Evolutionary conservation across 139 green algal species (phyloP), one percentile per base, ranked within the genome.

Genomic region (Chlorella sp.): DNA sequence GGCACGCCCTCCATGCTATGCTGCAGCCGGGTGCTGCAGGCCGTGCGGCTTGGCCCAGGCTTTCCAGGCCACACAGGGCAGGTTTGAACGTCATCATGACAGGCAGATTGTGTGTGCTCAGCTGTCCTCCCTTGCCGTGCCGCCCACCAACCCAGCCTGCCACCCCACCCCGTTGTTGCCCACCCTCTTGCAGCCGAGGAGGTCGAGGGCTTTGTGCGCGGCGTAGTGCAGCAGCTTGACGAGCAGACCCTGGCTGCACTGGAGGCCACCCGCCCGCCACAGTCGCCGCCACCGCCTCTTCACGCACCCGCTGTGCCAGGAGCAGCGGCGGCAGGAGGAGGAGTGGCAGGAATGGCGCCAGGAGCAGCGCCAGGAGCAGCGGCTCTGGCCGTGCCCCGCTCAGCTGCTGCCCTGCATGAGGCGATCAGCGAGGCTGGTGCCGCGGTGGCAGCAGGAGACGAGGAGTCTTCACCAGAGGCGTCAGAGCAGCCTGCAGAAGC

Each of bases 171-270:
- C 64, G 26, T 30, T 30, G 9, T 30, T 73, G 66, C 19, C 2
- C 71, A 21, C 71, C 71, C 71, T 2, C 30, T 32, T 57, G 60
- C 82, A 86, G 82, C 21, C 16, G n/a, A 39, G 21, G 57, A 86
- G 57, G 82, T 86, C 24, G 82, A 86, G 57, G 19, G 32, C 19
- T 86, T 76, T 66, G 82, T 75, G n/a, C n/a, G 68, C 30, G 32
- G 36, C 2, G 57, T 48, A 3, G 82, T 39, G 12, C 28, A 75
- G 34, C 48, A 86, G 57, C 75, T 81, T 18, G 37, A 39, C 75
- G 24, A 48, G 34, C 18, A 48, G 15, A 53, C 75, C 9, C 34
- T 81, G 16, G 34, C 75, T 2, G 75, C 36, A 5, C 75, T 81
- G 75, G n/a, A 81, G 34, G 75, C 75, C n/a, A 39, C 15, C 34